phyloP scores from a whole-genome alignment of 1,139 yeast genomes.

The Ogataea hybrid region DNA sequence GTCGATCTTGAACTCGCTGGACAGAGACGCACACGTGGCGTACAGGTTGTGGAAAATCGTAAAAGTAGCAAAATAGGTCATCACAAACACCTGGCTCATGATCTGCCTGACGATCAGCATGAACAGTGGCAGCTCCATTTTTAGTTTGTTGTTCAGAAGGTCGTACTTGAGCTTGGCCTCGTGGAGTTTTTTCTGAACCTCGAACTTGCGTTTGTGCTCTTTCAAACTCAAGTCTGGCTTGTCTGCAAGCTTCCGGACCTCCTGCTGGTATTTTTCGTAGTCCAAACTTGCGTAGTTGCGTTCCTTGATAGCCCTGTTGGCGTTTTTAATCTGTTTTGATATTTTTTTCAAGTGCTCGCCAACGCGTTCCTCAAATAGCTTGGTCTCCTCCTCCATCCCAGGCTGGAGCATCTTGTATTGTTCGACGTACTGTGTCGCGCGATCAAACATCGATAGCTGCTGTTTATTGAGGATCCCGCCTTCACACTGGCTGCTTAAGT shows the following conservation, averaged over 20 bases:
- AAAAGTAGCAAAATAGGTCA: slow-evolving; percentile 36
- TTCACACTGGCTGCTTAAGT: slow-evolving; percentile 7
- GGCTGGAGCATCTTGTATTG: slow-evolving; percentile 14
- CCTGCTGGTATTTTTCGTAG: slow-evolving; percentile 33
- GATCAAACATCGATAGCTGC: slow-evolving; percentile 14
- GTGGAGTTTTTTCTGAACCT: slow-evolving; percentile 37
- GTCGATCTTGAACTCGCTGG: slow-evolving; percentile 14
- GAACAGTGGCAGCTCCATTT: slow-evolving; percentile 32
- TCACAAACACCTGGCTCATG: slow-evolving; percentile 32
- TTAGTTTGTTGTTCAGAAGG: slow-evolving; percentile 34
- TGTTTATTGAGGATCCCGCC: slow-evolving; percentile 10
- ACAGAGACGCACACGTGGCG: slow-evolving; percentile 20
- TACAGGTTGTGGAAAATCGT: slow-evolving; percentile 34
- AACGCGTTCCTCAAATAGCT: slow-evolving; percentile 16
- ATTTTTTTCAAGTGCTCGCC: slow-evolving; percentile 14
- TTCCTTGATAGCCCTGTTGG: slow-evolving; percentile 34
- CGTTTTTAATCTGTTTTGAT: slow-evolving; percentile 22
- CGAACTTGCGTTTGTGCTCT: slow-evolving; percentile 35
- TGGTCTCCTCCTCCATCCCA: slow-evolving; percentile 13
- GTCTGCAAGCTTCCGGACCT: slow-evolving; percentile 14
- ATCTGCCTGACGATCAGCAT: slow-evolving; percentile 33
- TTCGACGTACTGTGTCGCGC: slow-evolving; percentile 9
- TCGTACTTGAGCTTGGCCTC: slow-evolving; percentile 35
- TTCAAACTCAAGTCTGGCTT: slow-evolving; percentile 17
- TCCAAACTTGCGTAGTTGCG: slow-evolving; percentile 38